Evolutionary conservation across 352 stramenopile species (phyloP), one percentile per base, ranked within the genome.

Genomic region (Pythium myriotylum): DNA sequence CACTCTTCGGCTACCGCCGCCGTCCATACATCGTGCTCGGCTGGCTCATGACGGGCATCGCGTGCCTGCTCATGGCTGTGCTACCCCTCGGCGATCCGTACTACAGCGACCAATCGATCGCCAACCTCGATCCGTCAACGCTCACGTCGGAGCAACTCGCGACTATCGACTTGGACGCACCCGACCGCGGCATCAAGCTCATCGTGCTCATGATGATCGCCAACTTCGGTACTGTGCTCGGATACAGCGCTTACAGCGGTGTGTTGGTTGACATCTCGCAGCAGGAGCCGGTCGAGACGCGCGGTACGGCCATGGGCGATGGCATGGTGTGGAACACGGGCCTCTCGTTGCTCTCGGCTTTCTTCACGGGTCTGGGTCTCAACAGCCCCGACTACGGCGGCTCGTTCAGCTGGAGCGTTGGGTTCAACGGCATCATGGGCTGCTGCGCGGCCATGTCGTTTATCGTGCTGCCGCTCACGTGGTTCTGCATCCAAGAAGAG

Each of bases 381-480:
- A 91, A 89, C 60, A 70, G 67, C 22, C 35, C 54, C 8, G 67
- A 80, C 17, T 91, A 88, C 46, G 81, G 77, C 16, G 81, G 82
- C 26, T 61, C 54, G 0, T 91, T 88, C 63, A 61, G 62, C 0
- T 73, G 62, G 10, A 76, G 77, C 2, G 73, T 91, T 45, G 72
- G 68, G 12, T 74, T 87, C 52, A 71, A 79, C 37, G 66, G 63
- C n/a, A 64, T 89, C 45, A 87, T 89, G 74, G 66, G 62, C 17
- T 43, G 77, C 62, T 84, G 70, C 42, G 27, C 73, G 2, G 49
- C 53, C 43, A 72, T 73, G 17, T 72, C 73, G 16, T 41, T 84
- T 4, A 37, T 65, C 20, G 76, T 74, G 7, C 62, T 72, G 22
- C 52, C 65, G 14, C 64, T 84, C 43, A 70, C 73, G 26, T 84